Evolutionary conservation across 768 basidiomycete genomes (phyloP).

Genomic region (Leccinum longicurvipes): DNA sequence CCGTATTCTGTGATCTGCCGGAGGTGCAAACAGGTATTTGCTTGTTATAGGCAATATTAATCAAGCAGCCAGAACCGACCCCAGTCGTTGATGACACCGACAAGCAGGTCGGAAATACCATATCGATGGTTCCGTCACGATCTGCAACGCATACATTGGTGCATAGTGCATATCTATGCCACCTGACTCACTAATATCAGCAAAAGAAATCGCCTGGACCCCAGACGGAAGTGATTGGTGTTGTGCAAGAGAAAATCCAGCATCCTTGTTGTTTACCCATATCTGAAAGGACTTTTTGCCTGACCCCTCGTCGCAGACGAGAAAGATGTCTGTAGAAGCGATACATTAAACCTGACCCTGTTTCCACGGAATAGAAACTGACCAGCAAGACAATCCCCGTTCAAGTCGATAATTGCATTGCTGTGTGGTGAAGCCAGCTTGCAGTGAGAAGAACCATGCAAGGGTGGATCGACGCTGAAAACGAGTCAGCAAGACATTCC

Average conservation of each 20-base stretch:
- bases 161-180: not conserved
- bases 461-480: conserved; percentile 53
- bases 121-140: conserved; percentile 94
- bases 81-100: conserved; percentile 67
- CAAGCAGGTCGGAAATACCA: conserved; percentile 85
- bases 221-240: conserved; percentile 70
- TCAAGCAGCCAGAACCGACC: conserved; percentile 68
- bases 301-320: conserved; percentile 72
- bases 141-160: conserved; percentile 43
- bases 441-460: conserved; percentile 63
- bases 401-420: conserved; percentile 89
- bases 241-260: conserved; percentile 69
- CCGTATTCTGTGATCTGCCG: conserved; percentile 44
- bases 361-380: not conserved
- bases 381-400: conserved; percentile 96
- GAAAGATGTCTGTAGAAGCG: conserved; percentile 67
- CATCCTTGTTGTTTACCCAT: conserved; percentile 83
- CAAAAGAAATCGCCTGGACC: conserved; percentile 78
- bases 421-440: conserved; percentile 85
- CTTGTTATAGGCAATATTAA: conserved; percentile 93
- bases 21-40: conserved; percentile 80
- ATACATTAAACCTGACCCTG: not conserved
- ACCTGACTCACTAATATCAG: conserved; percentile 72
- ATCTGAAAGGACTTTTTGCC: conserved; percentile 76
- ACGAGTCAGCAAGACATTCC: conserved; percentile 5